Evolutionary conservation across 2,329 filamentous ascomycete genomes (phyloP).

Genomic region (Fusarium hainanense): DNA sequence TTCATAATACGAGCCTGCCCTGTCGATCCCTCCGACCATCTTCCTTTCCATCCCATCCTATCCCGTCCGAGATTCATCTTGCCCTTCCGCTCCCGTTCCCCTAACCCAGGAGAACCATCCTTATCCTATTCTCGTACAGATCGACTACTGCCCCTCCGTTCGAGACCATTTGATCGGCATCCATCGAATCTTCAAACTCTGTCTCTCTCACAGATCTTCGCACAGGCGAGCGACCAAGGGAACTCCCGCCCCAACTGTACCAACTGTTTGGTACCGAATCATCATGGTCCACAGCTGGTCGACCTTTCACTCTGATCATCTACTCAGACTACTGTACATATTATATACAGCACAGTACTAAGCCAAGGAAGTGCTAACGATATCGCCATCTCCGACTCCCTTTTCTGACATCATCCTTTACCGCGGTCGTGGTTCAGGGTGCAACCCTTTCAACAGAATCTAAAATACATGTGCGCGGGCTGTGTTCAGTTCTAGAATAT

Average conservation of each 20-base stretch:
- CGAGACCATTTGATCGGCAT: constrained; percentile 39
- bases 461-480: not conserved
- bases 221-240: constrained; percentile 18
- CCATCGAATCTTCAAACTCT: constrained; percentile 5
- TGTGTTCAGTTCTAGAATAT: not conserved
- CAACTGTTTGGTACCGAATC: constrained; percentile 29
- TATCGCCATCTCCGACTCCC: not conserved
- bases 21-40: constrained; percentile 35
- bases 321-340: not conserved
- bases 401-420: constrained; percentile 5
- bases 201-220: constrained; percentile 14
- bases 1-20: constrained; percentile 20
- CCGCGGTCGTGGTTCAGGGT: not conserved
- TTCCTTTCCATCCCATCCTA: not conserved
- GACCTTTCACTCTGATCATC: not conserved
- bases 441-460: not conserved
- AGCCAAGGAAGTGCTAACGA: not conserved
- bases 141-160: constrained; percentile 22
- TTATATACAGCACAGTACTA: not conserved
- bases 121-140: constrained; percentile 6
- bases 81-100: constrained; percentile 7
- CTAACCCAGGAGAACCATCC: constrained; percentile 26
- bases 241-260: constrained; percentile 22
- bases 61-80: constrained; percentile 23
- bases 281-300: not conserved